Conservation (phyloP, 2,329 filamentous ascomycete genomes). For the Penicillium sp. region DNA sequence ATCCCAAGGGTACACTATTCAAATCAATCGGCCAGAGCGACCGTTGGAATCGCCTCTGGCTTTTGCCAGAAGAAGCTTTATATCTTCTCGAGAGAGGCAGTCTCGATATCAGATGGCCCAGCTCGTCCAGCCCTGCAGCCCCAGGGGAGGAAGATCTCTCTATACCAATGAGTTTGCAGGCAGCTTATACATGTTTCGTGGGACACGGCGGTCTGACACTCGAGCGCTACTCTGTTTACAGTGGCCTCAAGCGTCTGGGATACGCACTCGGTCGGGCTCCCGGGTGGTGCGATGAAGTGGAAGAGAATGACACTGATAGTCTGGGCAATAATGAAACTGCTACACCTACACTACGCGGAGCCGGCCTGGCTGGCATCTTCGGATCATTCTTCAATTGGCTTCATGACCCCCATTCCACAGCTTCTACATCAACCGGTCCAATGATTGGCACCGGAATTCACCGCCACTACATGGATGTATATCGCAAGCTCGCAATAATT, state of each 20-base stretch:
- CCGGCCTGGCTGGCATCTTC: slow-evolving; percentile 34
- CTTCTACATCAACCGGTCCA: slow-evolving; percentile 46
- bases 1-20: slow-evolving; percentile 71
- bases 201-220: slow-evolving; percentile 67
- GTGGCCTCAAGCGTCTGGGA: slow-evolving; percentile 77
- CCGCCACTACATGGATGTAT: slow-evolving; percentile 65
- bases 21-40: slow-evolving; percentile 74
- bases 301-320: slow-evolving; percentile 22
- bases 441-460: slow-evolving; percentile 57
- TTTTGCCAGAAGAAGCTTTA: slow-evolving; percentile 88
- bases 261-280: slow-evolving; percentile 78
- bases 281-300: slow-evolving; percentile 47
- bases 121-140: slow-evolving; percentile 32
- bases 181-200: slow-evolving; percentile 82
- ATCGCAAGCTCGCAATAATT: slow-evolving; percentile 73
- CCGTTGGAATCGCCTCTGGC: slow-evolving; percentile 69
- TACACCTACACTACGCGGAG: slow-evolving; percentile 10
- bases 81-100: slow-evolving; percentile 86
- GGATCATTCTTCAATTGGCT: slow-evolving; percentile 38
- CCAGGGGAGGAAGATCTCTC: slow-evolving; percentile 58
- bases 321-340: background rate
- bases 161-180: slow-evolving; percentile 86
- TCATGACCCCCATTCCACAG: slow-evolving; percentile 27
- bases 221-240: slow-evolving; percentile 85
- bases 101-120: slow-evolving; percentile 83